Base-by-base conservation (phyloP, 2,329 filamentous ascomycete species). In the Microcyclospora pomicola region DNA sequence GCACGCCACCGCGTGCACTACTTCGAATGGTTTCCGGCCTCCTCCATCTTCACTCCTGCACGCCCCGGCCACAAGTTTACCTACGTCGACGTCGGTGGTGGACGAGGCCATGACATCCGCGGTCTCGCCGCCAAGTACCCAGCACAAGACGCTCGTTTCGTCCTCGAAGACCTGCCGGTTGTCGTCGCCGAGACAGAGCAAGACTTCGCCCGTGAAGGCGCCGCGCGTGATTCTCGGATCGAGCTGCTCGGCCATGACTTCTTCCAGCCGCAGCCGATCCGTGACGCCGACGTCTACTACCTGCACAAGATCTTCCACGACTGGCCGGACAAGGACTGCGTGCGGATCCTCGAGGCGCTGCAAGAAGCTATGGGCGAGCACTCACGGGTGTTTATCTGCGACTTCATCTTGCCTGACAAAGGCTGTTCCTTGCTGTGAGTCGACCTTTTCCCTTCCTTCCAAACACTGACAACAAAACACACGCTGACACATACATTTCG, bases 281-380 rank as follows among this genome's bases (percentile, higher is more conserved):
- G 36, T 31, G 38, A 36, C 11, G 51, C 50, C 6, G 38, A 41
- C 15, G 43, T 43, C 7, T 54, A 51, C 35, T 51, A 46, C 31
- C 33, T 49, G 30, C 48, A 49, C 14, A 44, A 41, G 11, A 43
- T 54, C 4, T 33, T 54, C 29, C 51, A 54, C 33, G 48, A 54
- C 38, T 53, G 50, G 48, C 42, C 38, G 2, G 46, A 50, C 35
- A 37, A 34, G 16, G 35, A 36, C 6, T 44, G 39, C 33, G 34
- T 34, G 13, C 38, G 12, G 15, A 51, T 51, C 19, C 38, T 51
- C 5, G 27, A 36, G 13, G 43, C 42, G 19, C 28, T 55, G 11
- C 42, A 38, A 27, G 32, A 34, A 16, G 49, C 49, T 2, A 31
- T 31, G 30, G 30, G 30, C 30, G 30, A n/a, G 30, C 30, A 31